Conservation (phyloP, 805 yeast species). For the Wickerhamiella cacticola region DNA sequence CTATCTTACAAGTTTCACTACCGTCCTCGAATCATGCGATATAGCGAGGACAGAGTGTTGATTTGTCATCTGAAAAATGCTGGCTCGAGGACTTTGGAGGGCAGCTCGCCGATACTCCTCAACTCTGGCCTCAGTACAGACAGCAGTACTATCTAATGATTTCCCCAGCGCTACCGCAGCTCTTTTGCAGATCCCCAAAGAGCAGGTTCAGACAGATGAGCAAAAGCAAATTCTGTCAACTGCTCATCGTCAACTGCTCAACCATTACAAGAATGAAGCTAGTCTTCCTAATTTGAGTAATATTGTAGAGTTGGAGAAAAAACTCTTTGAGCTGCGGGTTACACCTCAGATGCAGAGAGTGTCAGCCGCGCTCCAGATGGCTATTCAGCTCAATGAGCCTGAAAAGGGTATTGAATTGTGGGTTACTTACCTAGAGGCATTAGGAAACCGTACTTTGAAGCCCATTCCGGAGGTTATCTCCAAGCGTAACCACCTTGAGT, state of each 20-base stretch:
- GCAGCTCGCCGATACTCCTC: background rate
- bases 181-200: background rate
- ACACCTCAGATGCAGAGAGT: slow-evolving; percentile 16
- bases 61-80: slow-evolving; percentile 13
- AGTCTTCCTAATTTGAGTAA: background rate
- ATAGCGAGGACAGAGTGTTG: background rate
- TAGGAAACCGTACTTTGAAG: slow-evolving; percentile 14
- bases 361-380: slow-evolving; percentile 21
- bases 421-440: slow-evolving; percentile 27
- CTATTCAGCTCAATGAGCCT: slow-evolving; percentile 20
- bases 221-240: background rate
- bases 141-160: slow-evolving; percentile 1
- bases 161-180: background rate
- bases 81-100: slow-evolving; percentile 4
- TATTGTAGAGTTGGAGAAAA: background rate
- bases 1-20: too few relatives aligned
- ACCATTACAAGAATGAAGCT: background rate
- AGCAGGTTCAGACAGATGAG: background rate
- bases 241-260: background rate
- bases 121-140: slow-evolving; percentile 3
- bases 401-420: slow-evolving; percentile 26
- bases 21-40: too few relatives aligned
- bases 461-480: slow-evolving; percentile 17
- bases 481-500: slow-evolving; percentile 21
- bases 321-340: slow-evolving; percentile 7